A percentile compares a stretch with the other conserved stretches of the same genome.
phyloP scores from a whole-genome alignment of 108 stramenopile genomes.

The Cyclotella choctawhatcheeana region DNA sequence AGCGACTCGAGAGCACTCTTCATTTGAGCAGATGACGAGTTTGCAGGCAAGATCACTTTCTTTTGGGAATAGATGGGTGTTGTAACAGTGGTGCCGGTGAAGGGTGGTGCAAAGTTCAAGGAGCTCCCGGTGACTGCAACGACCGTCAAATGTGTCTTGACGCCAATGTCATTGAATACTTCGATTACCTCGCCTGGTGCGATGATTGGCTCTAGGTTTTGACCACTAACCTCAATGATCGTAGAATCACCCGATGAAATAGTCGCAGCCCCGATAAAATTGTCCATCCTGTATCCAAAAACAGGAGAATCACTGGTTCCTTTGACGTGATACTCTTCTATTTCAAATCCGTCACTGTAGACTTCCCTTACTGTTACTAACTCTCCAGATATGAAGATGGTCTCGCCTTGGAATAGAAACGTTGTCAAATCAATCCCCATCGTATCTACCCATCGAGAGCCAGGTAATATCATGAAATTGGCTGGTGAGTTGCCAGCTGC shows the following conservation, averaged over 20 bases:
- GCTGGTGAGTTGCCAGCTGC: constrained; percentile 36
- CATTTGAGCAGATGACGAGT: constrained; percentile 42
- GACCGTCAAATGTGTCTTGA: constrained; percentile 31
- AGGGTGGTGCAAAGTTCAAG: constrained; percentile 35
- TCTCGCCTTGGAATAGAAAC: constrained; percentile 44
- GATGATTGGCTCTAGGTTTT: constrained; percentile 27
- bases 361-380: constrained; percentile 26
- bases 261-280: constrained; percentile 44
- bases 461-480: constrained; percentile 34
- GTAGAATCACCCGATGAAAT: constrained; percentile 26
- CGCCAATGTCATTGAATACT: constrained; percentile 20
- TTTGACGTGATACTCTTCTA: constrained; percentile 45
- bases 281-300: constrained; percentile 51
- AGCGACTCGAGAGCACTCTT: constrained; percentile 68
- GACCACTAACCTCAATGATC: constrained; percentile 31
- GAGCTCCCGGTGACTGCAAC: constrained; percentile 21
- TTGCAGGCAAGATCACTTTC: constrained; percentile 29
- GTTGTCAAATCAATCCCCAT: constrained; percentile 39
- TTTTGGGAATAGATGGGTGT: constrained; percentile 32
- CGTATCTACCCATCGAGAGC: constrained; percentile 41
- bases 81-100: constrained; percentile 19
- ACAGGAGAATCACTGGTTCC: constrained; percentile 31
- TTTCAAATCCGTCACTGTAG: constrained; percentile 26
- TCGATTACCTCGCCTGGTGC: constrained; percentile 38
- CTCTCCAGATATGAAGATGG: constrained; percentile 46